These are phyloP conservation scores for Phytophthora fragariae DNA, from an alignment of 352 stramenopile genomes.

Conservation along the genomic window DNA sequence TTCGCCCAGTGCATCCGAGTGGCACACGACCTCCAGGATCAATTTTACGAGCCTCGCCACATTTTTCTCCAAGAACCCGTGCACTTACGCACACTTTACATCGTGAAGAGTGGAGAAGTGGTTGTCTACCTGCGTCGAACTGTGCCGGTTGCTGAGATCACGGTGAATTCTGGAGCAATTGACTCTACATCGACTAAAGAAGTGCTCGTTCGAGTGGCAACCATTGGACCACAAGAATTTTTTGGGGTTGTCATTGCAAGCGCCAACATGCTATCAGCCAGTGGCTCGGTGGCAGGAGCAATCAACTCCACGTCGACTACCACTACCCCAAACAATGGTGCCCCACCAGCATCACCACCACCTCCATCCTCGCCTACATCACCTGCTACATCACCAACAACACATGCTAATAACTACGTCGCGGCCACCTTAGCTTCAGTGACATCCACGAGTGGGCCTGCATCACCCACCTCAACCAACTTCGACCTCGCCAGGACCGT, in stretches of 20 bases:
- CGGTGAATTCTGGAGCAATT: slow-evolving; percentile 5
- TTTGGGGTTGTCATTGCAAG: slow-evolving; percentile 63
- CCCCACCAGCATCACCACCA: slow-evolving; percentile 3
- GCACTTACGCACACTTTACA: slow-evolving; percentile 64
- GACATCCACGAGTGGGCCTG: slow-evolving; percentile 7
- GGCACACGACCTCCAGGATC: slow-evolving; percentile 70
- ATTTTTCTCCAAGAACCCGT: slow-evolving; percentile 65
- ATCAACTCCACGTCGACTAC: slow-evolving; percentile 12
- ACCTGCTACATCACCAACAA: slow-evolving; percentile 7
- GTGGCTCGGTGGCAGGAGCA: slow-evolving; percentile 1
- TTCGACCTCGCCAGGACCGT: slow-evolving; percentile 49
- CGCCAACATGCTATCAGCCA: slow-evolving; percentile 34
- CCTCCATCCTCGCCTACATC: slow-evolving; percentile 10
- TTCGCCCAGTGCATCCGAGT: slow-evolving; percentile 81
- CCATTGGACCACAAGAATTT: slow-evolving; percentile 75
- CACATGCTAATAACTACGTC: slow-evolving; percentile 23
- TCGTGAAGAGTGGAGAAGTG: slow-evolving; percentile 76
- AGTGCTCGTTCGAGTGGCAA: slow-evolving; percentile 71
- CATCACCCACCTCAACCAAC: slow-evolving; percentile 1
- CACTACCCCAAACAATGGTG: slow-evolving; percentile 5
- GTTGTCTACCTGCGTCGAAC: slow-evolving; percentile 61
- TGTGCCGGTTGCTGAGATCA: slow-evolving; percentile 26
- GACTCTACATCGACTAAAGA: slow-evolving; percentile 22
- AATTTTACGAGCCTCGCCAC: slow-evolving; percentile 62
- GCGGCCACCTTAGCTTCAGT: slow-evolving; percentile 35